Evolutionary conservation across 345 rosid genomes (phyloP).

Genomic region (Salix arbutifolia): DNA sequence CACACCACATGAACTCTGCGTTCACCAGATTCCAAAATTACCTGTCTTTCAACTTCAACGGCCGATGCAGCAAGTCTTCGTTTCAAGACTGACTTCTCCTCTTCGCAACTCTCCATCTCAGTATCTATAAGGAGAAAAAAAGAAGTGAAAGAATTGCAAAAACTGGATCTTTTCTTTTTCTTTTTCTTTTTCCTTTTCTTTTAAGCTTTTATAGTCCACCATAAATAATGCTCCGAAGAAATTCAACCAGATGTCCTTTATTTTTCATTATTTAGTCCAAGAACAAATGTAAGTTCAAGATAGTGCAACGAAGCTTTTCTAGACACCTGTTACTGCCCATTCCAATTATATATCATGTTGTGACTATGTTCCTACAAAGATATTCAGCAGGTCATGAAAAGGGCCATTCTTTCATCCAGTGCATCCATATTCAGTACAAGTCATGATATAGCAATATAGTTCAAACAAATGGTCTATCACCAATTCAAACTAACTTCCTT

Average conservation of each 20-base stretch:
- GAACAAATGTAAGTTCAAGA: neutral
- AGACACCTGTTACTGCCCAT: neutral
- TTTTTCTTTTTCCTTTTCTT: neutral
- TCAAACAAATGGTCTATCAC: neutral
- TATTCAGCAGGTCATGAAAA: neutral
- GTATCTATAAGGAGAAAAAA: constrained; percentile 43
- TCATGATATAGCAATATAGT: neutral
- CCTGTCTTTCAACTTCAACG: constrained; percentile 93
- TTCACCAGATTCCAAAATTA: constrained; percentile 20
- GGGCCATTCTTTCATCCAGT: neutral
- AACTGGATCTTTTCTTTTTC: neutral
- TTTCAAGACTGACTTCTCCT: constrained; percentile 54
- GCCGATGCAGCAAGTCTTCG: constrained; percentile 76
- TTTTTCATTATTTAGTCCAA: neutral
- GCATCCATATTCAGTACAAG: neutral
- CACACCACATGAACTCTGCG: neutral
- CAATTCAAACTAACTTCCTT: neutral
- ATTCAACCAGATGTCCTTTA: neutral
- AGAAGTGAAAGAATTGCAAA: constrained; percentile 8
- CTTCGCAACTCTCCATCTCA: constrained; percentile 65
- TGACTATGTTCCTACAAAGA: neutral
- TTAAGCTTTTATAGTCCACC: neutral
- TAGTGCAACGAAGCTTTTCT: neutral
- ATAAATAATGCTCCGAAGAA: neutral
- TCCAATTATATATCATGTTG: neutral